Evolutionary conservation across 176 grass and related monocot genomes (phyloP).

Genomic region (Cocos nucifera): DNA sequence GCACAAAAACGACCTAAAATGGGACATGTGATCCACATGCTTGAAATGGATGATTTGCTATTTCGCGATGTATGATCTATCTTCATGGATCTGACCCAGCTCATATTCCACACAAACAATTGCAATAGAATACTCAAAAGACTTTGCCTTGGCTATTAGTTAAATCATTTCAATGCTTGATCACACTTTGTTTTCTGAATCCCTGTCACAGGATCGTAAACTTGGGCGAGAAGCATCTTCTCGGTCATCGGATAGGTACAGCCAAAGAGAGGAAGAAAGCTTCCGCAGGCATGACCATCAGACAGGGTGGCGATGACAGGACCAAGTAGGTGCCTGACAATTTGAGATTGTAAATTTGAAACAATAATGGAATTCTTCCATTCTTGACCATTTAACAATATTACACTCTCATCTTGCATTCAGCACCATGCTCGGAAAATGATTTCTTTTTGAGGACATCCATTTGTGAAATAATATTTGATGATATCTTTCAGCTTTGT

Average conservation of each 20-base stretch:
- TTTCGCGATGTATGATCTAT: constrained; percentile 40
- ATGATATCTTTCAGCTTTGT: constrained; percentile 4
- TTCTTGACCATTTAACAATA: constrained; percentile 13
- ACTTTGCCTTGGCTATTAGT: neutral
- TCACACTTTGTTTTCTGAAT: neutral
- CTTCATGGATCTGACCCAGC: neutral
- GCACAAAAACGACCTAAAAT: constrained; percentile 60
- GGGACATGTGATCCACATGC: constrained; percentile 78
- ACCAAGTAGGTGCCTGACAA: neutral
- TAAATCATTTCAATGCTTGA: neutral
- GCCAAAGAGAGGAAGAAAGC: constrained; percentile 41
- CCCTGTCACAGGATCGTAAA: constrained; percentile 51
- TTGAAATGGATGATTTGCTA: constrained; percentile 68
- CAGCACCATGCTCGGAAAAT: neutral
- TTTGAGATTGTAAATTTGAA: constrained; percentile 26
- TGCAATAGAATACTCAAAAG: neutral
- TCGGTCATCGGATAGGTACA: constrained; percentile 25
- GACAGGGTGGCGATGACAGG: constrained; percentile 19
- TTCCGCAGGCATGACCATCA: constrained; percentile 40
- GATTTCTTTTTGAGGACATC: constrained; percentile 15
- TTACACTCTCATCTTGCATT: neutral
- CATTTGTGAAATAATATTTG: constrained; percentile 29
- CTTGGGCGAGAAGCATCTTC: constrained; percentile 38
- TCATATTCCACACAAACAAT: too few species aligned
- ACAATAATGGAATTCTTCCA: constrained; percentile 26